phyloP scores from a whole-genome alignment of 257 asterid genomes.

The Parsonsia alboflavescens region DNA sequence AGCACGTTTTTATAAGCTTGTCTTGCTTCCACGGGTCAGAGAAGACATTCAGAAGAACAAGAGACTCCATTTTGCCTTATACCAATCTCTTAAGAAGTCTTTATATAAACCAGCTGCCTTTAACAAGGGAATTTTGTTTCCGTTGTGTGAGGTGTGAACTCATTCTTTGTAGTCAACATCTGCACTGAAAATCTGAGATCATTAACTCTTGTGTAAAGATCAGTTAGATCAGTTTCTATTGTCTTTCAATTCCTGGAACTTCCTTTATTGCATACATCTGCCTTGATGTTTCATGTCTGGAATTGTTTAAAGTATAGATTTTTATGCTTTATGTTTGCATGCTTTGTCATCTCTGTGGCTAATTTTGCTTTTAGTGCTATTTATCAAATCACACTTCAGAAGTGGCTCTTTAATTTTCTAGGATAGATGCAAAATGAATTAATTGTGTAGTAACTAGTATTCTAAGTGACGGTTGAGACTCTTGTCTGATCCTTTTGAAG shows the following conservation, averaged over 20 bases:
- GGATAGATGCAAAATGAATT: neutral
- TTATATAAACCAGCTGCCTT: slow-evolving; percentile 91
- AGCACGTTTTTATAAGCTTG: slow-evolving; percentile 77
- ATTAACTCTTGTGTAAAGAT: neutral
- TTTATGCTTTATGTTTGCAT: neutral
- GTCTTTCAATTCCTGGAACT: neutral
- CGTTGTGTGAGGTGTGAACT: slow-evolving; percentile 72
- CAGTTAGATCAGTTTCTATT: neutral
- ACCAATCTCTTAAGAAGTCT: slow-evolving; percentile 78
- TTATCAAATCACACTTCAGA: neutral
- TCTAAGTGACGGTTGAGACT: neutral
- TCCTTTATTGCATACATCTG: neutral
- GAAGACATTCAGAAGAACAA: slow-evolving; percentile 80
- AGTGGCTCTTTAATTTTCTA: neutral
- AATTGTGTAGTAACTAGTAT: neutral
- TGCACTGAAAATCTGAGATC: neutral
- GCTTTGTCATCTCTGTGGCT: neutral
- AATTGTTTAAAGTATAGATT: neutral
- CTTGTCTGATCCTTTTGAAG: neutral
- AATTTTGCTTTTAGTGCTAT: neutral
- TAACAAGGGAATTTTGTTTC: slow-evolving; percentile 76
- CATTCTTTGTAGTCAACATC: neutral
- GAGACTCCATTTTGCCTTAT: slow-evolving; percentile 79
- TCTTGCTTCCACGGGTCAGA: slow-evolving; percentile 87
- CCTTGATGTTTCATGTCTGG: neutral